These are phyloP conservation scores for Biancaea sappan DNA, from an alignment of 306 rosid species.

Conservation along the genomic window DNA sequence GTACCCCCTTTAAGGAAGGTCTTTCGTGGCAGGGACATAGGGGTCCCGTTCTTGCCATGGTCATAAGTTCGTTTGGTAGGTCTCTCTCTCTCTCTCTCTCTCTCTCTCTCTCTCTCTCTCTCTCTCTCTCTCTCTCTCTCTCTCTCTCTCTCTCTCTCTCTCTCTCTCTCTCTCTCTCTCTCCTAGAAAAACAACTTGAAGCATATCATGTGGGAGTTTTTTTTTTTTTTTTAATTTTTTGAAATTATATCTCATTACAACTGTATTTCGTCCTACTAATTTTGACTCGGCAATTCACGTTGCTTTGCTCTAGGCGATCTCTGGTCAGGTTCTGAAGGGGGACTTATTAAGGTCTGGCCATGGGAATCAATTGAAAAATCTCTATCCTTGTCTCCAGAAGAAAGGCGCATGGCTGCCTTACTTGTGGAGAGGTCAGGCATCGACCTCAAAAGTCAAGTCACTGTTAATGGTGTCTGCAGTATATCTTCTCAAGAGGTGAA, in stretches of 20 bases:
- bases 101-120: neutral
- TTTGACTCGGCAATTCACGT: constrained; percentile 10
- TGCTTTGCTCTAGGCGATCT: constrained; percentile 68
- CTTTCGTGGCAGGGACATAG: constrained; percentile 98
- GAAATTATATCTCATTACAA: neutral
- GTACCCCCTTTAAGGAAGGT: constrained; percentile 87
- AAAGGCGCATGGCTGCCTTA: constrained; percentile 95
- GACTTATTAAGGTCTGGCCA: constrained; percentile 87
- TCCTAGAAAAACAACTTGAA: neutral
- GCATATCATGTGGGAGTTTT: neutral
- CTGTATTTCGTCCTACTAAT: neutral
- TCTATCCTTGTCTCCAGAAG: constrained; percentile 83
- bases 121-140: neutral
- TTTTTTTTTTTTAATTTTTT: neutral
- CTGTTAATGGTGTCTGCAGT: constrained; percentile 88
- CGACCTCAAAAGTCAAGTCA: constrained; percentile 84
- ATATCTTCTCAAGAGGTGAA: constrained; percentile 96
- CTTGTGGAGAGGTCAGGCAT: constrained; percentile 87
- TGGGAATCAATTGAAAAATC: constrained; percentile 97
- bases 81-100: neutral
- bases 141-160: neutral
- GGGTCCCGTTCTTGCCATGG: constrained; percentile 83
- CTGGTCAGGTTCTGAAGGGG: constrained; percentile 97
- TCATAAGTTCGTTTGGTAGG: constrained; percentile 65
- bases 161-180: neutral